These are phyloP conservation scores for Rhynchospora pubera DNA, from an alignment of 176 grass and related monocot species.

Conservation along the genomic window DNA sequence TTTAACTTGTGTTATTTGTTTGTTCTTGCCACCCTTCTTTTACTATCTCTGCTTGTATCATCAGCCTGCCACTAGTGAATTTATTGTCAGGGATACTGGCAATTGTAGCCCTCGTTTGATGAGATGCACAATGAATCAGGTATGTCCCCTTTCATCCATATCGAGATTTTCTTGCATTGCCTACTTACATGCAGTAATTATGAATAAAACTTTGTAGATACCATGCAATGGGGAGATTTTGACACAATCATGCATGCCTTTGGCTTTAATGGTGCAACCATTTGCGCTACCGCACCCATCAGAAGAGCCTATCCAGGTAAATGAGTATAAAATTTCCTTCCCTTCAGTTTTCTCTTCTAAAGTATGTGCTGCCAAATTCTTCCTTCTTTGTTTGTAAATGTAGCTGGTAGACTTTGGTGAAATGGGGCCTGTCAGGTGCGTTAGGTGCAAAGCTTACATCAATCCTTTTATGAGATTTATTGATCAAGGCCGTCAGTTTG, in stretches of 20 bases:
- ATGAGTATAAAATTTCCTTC: not conserved
- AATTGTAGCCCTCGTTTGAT: slow-evolving; percentile 86
- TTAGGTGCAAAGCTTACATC: slow-evolving; percentile 85
- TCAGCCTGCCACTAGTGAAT: slow-evolving; percentile 67
- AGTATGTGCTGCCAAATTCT: slow-evolving; percentile 12
- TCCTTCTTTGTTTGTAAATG: slow-evolving; percentile 22
- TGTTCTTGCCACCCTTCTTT: not conserved
- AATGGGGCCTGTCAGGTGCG: slow-evolving; percentile 74
- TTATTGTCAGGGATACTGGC: slow-evolving; percentile 82
- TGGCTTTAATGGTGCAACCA: slow-evolving; percentile 84
- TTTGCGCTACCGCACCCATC: slow-evolving; percentile 73
- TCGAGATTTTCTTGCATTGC: slow-evolving; percentile 6
- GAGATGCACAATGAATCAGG: slow-evolving; percentile 81
- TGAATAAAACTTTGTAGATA: slow-evolving; percentile 42
- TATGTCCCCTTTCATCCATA: slow-evolving; percentile 11
- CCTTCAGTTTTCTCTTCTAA: not conserved
- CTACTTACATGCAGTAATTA: slow-evolving; percentile 22
- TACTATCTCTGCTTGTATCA: not conserved
- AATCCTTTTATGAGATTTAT: slow-evolving; percentile 93
- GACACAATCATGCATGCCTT: slow-evolving; percentile 69
- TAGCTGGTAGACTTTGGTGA: slow-evolving; percentile 93
- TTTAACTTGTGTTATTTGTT: slow-evolving; percentile 3
- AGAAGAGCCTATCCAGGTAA: slow-evolving; percentile 81
- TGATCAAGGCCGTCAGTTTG: slow-evolving; percentile 68
- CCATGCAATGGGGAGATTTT: slow-evolving; percentile 84